Percentiles rank a stretch among this genome's conserved stretches.
Evolutionary conservation across 345 rosid genomes (phyloP).

Genomic region (Eucalyptus paniculata): DNA sequence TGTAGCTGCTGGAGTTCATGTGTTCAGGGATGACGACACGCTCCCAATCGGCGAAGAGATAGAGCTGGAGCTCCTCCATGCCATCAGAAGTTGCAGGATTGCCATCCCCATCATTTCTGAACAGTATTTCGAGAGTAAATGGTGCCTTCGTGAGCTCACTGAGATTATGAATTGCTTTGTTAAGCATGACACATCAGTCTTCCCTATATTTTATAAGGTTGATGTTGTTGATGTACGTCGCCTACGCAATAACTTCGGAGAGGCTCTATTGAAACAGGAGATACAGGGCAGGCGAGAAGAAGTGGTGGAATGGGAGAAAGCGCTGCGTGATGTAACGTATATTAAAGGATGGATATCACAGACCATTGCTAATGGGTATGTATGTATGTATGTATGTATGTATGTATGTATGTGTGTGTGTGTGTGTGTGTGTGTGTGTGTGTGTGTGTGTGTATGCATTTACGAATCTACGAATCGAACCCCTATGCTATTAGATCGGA

Average conservation of each 20-base stretch:
- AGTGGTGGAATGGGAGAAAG: background rate
- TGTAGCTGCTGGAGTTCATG: background rate
- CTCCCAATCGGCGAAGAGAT: background rate
- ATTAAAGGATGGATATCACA: background rate
- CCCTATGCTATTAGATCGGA: too few relatives aligned
- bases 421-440: too few relatives aligned
- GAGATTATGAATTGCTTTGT: background rate
- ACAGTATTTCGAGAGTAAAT: background rate
- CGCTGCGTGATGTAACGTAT: background rate
- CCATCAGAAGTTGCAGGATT: background rate
- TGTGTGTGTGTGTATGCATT: too few relatives aligned
- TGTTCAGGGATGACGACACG: accelerated
- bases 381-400: background rate
- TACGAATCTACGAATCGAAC: too few relatives aligned
- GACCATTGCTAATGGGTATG: background rate
- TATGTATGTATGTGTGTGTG: too few relatives aligned
- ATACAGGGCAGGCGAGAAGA: background rate
- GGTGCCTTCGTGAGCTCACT: background rate
- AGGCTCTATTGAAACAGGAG: background rate
- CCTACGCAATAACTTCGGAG: background rate
- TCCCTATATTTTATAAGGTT: background rate
- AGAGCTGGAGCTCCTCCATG: background rate
- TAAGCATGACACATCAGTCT: background rate
- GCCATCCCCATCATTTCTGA: background rate
- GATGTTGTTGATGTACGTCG: background rate